Percentiles rank a stretch among this genome's conserved stretches.
Conservation (phyloP, 2,329 filamentous ascomycete genomes). For the Trichoderma aggressivum region DNA sequence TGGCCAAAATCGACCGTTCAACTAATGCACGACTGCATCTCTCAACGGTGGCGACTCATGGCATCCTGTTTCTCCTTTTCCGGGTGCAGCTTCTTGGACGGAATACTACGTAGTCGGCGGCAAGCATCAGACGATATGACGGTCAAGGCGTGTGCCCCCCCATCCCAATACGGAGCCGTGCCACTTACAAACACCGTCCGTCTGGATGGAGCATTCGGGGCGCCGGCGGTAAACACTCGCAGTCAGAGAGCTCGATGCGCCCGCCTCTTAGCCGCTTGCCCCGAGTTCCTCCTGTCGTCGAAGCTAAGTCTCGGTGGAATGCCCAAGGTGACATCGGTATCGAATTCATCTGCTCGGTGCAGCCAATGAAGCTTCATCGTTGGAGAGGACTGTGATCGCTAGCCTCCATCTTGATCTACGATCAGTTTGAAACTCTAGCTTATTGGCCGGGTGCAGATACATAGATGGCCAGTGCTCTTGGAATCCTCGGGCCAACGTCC, state of each 20-base stretch:
- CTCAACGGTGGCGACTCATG: constrained; percentile 10
- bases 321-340: background rate
- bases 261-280: background rate
- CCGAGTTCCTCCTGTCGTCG: background rate
- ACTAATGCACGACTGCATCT: constrained; percentile 14
- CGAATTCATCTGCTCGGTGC: background rate
- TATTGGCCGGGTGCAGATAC: background rate
- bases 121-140: constrained; percentile 9
- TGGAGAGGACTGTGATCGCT: background rate
- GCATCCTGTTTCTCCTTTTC: constrained; percentile 1
- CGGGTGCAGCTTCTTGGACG: background rate
- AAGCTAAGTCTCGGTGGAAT: background rate
- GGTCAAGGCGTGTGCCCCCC: background rate
- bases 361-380: background rate
- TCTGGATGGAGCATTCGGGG: background rate
- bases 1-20: background rate
- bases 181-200: background rate
- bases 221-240: background rate
- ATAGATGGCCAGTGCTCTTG: constrained; percentile 13
- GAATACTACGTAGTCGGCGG: background rate
- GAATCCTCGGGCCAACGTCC: background rate
- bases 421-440: constrained; percentile 4
- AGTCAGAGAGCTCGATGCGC: background rate
- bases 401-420: constrained; percentile 15
- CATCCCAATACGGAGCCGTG: background rate